Base-by-base conservation (phyloP, 257 asterid genomes). In the Prunella vulgaris region DNA sequence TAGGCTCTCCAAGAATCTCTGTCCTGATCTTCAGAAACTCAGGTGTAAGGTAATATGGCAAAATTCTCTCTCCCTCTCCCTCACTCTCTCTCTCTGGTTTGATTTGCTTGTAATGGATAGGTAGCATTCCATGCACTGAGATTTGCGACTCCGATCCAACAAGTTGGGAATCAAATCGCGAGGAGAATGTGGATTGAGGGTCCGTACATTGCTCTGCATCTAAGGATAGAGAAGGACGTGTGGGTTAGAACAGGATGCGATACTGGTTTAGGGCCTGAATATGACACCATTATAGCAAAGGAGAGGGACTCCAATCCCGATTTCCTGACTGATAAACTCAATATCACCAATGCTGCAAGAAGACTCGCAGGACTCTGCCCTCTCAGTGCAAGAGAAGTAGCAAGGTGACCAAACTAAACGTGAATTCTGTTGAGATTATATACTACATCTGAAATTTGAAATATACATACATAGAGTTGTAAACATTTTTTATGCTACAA, bases 101-200 rank as follows among this genome's bases (percentile, higher is more conserved):
- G 32, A 53, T 53, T 56, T 56, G 20, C 37, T 56, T 56, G 20
- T 56, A 14, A 56, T 17, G 7, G 7, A 20, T 54, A 86, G 91
- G 92, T 86, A 48, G 94, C 89, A 10, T 87, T 87, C 78, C 88
- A 85, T 57, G 89, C 87, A 25, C 52, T 87, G 68, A 78, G 82
- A 80, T 87, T 87, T 38, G 75, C 85, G 5, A n/a, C 74, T 54
- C 94, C 83, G 30, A 81, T 87, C 25, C 85, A 53, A 35, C 76
- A 81, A 27, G 74, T 87, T 1, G 84, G 90, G 44, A 76, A 80
- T 57, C 84, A 70, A 72, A 76, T 85, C n/a, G 88, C 90, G 3
- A 68, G 79, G 18, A 81, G 94, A 74, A 83, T 85, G 85, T 87
- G 94, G 94, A 83, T 79, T 3, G 94, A 85, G 69, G 94, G 94